Percentiles rank a stretch among this genome's conserved stretches.
phyloP scores from a whole-genome alignment of 345 rosid genomes.

The Dipteronia sinensis region DNA sequence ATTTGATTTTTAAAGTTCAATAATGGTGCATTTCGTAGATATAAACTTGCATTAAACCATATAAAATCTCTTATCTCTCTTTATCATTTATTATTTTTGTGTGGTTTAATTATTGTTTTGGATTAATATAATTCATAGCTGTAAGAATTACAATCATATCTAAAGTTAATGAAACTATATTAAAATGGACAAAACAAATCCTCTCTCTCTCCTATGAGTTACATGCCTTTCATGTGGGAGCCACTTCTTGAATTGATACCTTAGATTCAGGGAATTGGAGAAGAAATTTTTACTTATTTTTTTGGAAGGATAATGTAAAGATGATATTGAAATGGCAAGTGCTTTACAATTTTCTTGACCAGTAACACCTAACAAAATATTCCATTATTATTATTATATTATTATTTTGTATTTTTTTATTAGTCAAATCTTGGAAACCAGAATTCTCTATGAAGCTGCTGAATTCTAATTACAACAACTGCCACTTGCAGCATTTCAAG shows the following conservation, averaged over 20 bases:
- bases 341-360: constrained; percentile 3
- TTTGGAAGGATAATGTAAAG: background rate
- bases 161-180: background rate
- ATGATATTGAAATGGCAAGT: constrained; percentile 8
- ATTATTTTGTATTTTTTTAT: background rate
- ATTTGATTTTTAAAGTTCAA: too few relatives aligned
- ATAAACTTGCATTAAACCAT: too few relatives aligned
- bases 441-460: background rate
- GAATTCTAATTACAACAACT: too few relatives aligned
- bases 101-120: too few relatives aligned
- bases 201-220: background rate
- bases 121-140: too few relatives aligned
- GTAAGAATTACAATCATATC: background rate
- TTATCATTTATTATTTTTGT: too few relatives aligned
- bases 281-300: too few relatives aligned
- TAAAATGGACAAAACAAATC: background rate
- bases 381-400: too few relatives aligned
- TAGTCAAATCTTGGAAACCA: constrained; percentile 4
- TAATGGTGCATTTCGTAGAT: too few relatives aligned
- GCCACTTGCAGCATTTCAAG: background rate
- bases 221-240: background rate
- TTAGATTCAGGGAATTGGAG: too few relatives aligned
- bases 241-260: too few relatives aligned
- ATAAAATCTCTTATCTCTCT: too few relatives aligned
- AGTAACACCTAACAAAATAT: background rate